Percentiles rank a stretch among this genome's conserved stretches.
Conservation (phyloP, 306 rosid genomes). For the Vicia villosa region DNA sequence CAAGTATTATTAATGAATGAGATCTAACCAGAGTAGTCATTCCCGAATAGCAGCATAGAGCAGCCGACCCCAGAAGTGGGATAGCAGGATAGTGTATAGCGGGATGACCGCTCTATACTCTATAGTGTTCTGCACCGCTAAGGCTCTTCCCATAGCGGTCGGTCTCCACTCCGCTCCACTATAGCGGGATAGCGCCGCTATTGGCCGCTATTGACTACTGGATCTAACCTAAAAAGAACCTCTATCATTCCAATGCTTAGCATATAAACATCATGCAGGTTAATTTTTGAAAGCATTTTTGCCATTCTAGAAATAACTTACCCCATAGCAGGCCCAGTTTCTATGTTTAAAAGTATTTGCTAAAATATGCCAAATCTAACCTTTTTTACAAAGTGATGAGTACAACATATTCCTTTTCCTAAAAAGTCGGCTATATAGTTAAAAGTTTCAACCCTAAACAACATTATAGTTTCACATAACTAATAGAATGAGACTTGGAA, state of each 20-base stretch:
- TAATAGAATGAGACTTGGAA: constrained; percentile 18
- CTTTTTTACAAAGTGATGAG: constrained; percentile 10
- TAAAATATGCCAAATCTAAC: constrained; percentile 11
- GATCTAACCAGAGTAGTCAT: neutral
- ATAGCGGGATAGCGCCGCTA: too few relatives aligned
- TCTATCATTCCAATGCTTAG: constrained; percentile 20
- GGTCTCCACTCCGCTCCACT: too few relatives aligned
- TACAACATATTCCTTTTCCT: constrained; percentile 10
- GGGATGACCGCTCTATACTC: too few relatives aligned
- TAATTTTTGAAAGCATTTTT: constrained; percentile 13
- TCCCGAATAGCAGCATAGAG: too few relatives aligned
- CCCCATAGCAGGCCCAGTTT: constrained; percentile 10
- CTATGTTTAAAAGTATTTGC: constrained; percentile 16
- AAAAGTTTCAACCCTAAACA: constrained; percentile 15
- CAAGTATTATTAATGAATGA: neutral
- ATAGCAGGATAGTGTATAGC: too few relatives aligned
- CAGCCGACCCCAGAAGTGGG: too few relatives aligned
- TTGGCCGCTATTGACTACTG: too few relatives aligned
- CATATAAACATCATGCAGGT: constrained; percentile 21
- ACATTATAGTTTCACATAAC: constrained; percentile 18
- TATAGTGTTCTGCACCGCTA: too few relatives aligned
- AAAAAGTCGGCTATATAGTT: constrained; percentile 10
- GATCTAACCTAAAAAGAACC: neutral
- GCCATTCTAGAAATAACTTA: constrained; percentile 9
- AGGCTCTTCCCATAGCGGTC: too few relatives aligned